Base-by-base conservation (phyloP, 2,329 filamentous ascomycete genomes). In the Cladophialophora immunda region DNA sequence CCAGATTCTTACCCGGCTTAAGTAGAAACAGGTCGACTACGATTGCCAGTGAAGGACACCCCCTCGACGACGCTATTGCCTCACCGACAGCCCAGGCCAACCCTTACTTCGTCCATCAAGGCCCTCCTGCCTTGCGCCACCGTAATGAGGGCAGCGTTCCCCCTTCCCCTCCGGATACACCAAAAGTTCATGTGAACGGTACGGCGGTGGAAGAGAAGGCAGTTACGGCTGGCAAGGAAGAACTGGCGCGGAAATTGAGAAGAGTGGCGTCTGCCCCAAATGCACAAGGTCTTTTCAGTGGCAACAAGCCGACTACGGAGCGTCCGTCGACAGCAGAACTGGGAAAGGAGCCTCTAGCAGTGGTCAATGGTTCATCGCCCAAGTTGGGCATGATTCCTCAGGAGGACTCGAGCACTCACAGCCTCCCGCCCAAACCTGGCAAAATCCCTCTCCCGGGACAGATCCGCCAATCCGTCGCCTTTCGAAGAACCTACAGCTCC, bases 181-280 rank as follows among this genome's bases (percentile, higher is more conserved):
- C 94, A 22, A 88, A 88, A 68, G 83, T 94, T 72, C 92, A 91
- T 80, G 84, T 91, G 63, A 87, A 92, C 58, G 89, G 89, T 27
- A 87, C 89, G 55, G 87, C 89, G 62, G 81, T 82, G 58, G 85
- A 89, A 72, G 86, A 87, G 72, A 88, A 92, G 72, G 87, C 90
- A 38, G 91, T 90, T 32, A 89, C 88, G 60, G 90, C 90, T 62
- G 93, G 92, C 52, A 98, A 97, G 79, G 94, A 98, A 80, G 95
- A 98, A 81, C 80, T 98, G 75, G 95, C 95, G 29, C 86, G 95
- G 76, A 97, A 97, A 79, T 82, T 99, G 76, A 89, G 95, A 77
- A 89, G 94, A 77, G 95, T 99, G 62, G 95, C 95, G 62, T 98
- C 94, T 77, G 95, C 95, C 58, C 95, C 95, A 41, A 99, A 99